Evolutionary conservation across 192 early-diverging fungal species (phyloP), one percentile per base, ranked within the genome.

Genomic region (Coemansia pectinata): DNA sequence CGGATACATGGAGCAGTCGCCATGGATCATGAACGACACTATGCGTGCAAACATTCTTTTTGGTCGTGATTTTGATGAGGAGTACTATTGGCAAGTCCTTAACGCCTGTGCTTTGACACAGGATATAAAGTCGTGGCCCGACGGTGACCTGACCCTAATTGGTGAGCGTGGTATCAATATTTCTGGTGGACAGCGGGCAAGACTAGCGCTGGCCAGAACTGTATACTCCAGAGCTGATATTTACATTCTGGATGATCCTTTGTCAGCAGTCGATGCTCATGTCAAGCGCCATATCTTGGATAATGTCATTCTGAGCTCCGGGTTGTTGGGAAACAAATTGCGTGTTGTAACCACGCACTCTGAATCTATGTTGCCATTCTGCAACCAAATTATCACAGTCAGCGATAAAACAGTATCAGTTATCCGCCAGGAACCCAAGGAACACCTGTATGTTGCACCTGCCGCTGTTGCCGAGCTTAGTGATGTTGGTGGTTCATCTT

Each of bases 1-100:
- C 19, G 90, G 90, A n/a, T 96, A 94, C 73, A 86, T 85, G 15
- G 84, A 92, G 10, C 94, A 94, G 63, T 86, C 85, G 5, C 86
- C 94, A 0, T 61, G 59, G 59, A 61, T 71, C 33, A 57, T 71
- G 62, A 65, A 44, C 41, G 62, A 53, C 1, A 64, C 69, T 0
- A n/a, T 71, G 29, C 36, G 69, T 3, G 62, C 50, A 14, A 71
- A 71, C 15, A 64, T 71, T 1, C 14, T 71, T 15, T 65, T 71
- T 60, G 69, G 69, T 9, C 69, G 53, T 10, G 33, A 44, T 2
- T 71, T 57, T 34, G 69, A 71, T 40, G 15, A 33, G n/a, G 63
- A 58, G 39, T 45, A 61, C 39, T 61, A 38, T 19, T 33, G 39
- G 19, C 17, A 61, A 38, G 59, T 61, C 10, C 5, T 61, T 9